phyloP scores from a whole-genome alignment of 2,329 filamentous ascomycete genomes.

The Arthrobotrys megalospora region DNA sequence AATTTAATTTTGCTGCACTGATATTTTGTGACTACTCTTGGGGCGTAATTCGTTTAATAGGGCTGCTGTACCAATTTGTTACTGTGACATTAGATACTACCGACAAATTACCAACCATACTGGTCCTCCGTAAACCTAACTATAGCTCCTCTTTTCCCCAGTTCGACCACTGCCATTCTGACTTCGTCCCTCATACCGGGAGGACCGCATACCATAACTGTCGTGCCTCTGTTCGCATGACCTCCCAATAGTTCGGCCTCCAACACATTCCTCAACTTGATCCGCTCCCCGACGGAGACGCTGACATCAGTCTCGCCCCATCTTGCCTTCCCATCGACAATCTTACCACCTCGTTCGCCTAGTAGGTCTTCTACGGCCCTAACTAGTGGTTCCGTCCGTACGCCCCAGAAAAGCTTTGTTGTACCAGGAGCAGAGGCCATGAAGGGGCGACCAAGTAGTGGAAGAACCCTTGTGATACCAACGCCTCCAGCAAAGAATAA shows the following conservation, averaged over 20 bases:
- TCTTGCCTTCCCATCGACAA: constrained; percentile 13
- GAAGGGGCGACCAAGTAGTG: constrained; percentile 37
- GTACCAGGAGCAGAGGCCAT: not conserved
- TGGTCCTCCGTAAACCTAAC: constrained; percentile 26
- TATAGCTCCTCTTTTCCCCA: constrained; percentile 3
- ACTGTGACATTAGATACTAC: not conserved
- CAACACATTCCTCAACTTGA: constrained; percentile 5
- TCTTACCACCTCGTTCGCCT: not conserved
- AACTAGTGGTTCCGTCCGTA: constrained; percentile 7
- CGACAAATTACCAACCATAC: constrained; percentile 4
- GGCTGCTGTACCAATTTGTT: no score
- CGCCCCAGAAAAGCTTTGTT: constrained; percentile 32
- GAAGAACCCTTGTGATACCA: constrained; percentile 65
- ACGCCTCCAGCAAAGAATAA: constrained; percentile 66
- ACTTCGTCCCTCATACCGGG: constrained; percentile 20
- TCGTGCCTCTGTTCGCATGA: not conserved
- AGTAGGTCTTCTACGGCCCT: not conserved
- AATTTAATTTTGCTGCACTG: no score
- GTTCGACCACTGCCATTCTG: not conserved
- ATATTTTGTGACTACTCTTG: no score
- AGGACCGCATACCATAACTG: constrained; percentile 21
- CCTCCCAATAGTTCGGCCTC: constrained; percentile 1
- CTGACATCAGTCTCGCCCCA: constrained; percentile 6
- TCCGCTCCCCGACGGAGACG: not conserved
- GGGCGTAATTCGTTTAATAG: no score